These are phyloP conservation scores for Gossypium anomalum DNA, from an alignment of 345 rosid genomes.

Conservation along the genomic window DNA sequence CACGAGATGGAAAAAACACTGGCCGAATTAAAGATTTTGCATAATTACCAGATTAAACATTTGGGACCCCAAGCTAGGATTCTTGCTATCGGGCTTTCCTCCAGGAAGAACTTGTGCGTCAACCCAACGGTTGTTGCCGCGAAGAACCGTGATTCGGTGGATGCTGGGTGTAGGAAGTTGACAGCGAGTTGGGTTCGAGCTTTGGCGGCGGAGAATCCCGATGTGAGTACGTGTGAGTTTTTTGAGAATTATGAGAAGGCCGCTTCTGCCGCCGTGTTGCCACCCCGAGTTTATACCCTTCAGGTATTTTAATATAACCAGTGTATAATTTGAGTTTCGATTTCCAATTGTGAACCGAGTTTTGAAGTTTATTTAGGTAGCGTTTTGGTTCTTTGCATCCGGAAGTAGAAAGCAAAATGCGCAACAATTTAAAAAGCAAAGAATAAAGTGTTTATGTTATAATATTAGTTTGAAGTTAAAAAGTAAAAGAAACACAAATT, in stretches of 20 bases:
- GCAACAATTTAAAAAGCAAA: background rate
- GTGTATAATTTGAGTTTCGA: background rate
- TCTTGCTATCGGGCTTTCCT: constrained; percentile 80
- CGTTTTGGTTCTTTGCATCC: background rate
- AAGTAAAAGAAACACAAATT: background rate
- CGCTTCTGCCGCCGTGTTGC: constrained; percentile 65
- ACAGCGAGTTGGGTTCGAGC: constrained; percentile 93
- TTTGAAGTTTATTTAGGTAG: too few species aligned
- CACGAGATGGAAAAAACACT: constrained; percentile 99
- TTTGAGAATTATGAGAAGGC: constrained; percentile 87
- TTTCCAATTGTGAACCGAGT: background rate
- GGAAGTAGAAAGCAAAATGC: background rate
- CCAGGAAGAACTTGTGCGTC: constrained; percentile 87
- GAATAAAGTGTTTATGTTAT: too few species aligned
- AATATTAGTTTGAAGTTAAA: too few species aligned
- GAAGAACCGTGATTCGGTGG: constrained; percentile 93
- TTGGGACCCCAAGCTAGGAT: constrained; percentile 71
- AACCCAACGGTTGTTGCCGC: constrained; percentile 67
- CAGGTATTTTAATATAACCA: constrained; percentile 44
- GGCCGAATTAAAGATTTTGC: constrained; percentile 71
- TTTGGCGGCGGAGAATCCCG: constrained; percentile 64
- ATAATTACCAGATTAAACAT: constrained; percentile 60
- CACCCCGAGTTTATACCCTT: constrained; percentile 90
- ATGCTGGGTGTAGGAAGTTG: constrained; percentile 85
- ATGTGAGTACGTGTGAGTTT: constrained; percentile 69